Evolutionary conservation across 352 stramenopile genomes (phyloP), one percentile per base, ranked within the genome.

Genomic region (Thraustochytrium sp.): DNA sequence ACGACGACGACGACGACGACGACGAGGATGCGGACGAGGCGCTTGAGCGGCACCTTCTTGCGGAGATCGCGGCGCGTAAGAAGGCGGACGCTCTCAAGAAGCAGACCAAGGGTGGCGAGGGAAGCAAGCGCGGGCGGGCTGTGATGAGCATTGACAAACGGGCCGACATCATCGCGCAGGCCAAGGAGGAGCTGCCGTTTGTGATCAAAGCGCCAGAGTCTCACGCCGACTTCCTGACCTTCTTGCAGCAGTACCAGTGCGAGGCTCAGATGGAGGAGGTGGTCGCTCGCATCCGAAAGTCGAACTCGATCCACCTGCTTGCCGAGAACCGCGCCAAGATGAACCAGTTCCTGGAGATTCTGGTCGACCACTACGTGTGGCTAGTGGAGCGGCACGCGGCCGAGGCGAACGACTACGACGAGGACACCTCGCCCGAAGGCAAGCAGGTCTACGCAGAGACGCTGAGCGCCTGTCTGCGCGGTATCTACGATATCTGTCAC

Each of bases 151-250:
- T 80, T 53, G 68, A 80, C 42, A 63, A 51, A 9, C 68, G 68
- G 26, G 53, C 68, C 49, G 48, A 64, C 34, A n/a, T 80, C 21
- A 80, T 80, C 38, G 44, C 23, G 9, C 44, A 80, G 53, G 68
- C 68, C 40, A 84, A 80, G 42, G 36, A 54, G n/a, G 75, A 84
- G 37, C 55, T 84, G 0, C 75, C 75, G 11, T 84, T 84, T 40
- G 34, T 84, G 0, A 31, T 84, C 46, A 31, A 76, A 4, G 55
- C 55, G n/a, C 75, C 75, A 18, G 75, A 84, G 26, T 68, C 75
- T 5, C 61, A 76, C 61, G 56, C n/a, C 26, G 75, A 84, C 31
- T 61, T 84, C n/a, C 8, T 84, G 18, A n/a, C 23, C 18, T 56
- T 84, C 18, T n/a, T 84, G 8, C 18, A 75, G 18, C 26, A 56